These are phyloP conservation scores for Fonsecaea pedrosoi DNA, from an alignment of 2,329 filamentous ascomycete species.

Conservation along the genomic window DNA sequence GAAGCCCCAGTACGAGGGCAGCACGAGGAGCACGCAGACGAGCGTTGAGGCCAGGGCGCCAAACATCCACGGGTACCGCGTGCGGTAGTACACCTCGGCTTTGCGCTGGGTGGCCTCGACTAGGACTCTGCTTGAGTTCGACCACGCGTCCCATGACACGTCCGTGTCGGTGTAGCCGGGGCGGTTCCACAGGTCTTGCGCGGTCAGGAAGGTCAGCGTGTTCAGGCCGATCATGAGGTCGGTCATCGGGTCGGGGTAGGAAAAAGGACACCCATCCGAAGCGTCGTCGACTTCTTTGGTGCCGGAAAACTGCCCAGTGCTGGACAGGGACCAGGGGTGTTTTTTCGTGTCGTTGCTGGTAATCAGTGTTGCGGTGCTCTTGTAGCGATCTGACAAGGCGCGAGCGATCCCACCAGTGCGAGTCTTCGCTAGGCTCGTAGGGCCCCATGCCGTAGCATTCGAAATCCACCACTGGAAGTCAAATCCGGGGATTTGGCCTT, in stretches of 20 bases:
- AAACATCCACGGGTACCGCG: not conserved
- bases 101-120: not conserved
- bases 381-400: constrained; percentile 1
- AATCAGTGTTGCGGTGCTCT: not conserved
- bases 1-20: constrained; percentile 38
- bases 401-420: not conserved
- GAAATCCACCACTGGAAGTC: not conserved
- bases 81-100: not conserved
- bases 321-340: not conserved
- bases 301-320: not conserved
- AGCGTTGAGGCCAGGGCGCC: constrained; percentile 10
- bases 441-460: not conserved
- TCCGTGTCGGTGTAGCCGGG: not conserved
- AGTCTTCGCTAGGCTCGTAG: not conserved
- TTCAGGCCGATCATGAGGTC: not conserved
- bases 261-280: not conserved
- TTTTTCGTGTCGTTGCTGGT: not conserved
- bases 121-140: not conserved
- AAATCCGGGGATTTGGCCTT: not conserved
- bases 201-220: not conserved
- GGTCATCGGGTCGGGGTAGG: not conserved
- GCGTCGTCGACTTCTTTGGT: not conserved
- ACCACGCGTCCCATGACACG: not conserved
- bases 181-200: not conserved
- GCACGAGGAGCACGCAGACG: constrained; percentile 26